These are phyloP conservation scores for Acanthamoeba sp. DNA, from an alignment of 208 protist species.

Conservation along the genomic window DNA sequence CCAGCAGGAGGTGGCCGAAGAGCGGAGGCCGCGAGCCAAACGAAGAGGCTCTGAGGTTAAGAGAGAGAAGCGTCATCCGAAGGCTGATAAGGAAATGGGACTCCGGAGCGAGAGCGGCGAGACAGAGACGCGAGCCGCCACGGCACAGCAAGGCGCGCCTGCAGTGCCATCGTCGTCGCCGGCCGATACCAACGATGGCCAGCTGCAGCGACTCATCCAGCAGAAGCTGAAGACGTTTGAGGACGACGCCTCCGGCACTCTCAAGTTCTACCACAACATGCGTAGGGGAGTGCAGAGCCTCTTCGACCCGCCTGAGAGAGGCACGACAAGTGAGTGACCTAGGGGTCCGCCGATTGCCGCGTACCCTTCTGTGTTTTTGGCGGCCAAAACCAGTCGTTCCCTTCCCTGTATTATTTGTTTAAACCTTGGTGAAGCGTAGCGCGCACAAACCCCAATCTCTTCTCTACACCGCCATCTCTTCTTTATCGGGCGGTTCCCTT, in stretches of 20 bases:
- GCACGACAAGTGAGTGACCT: no score
- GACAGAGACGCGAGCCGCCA: neutral
- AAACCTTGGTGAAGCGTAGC: no score
- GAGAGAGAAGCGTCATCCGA: neutral
- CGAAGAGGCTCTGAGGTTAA: neutral
- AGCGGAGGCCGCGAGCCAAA: neutral
- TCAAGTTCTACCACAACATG: slow-evolving; percentile 4
- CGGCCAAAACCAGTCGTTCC: no score
- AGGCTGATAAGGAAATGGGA: neutral
- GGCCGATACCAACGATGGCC: neutral
- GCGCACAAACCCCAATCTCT: no score
- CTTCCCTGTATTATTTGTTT: no score
- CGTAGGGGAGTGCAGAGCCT: neutral
- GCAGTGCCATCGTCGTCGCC: no score
- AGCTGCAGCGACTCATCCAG: neutral
- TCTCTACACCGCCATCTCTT: no score
- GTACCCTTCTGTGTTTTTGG: no score
- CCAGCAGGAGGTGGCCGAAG: neutral
- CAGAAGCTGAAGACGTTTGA: neutral
- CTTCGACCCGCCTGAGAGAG: neutral
- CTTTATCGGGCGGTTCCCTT: no score
- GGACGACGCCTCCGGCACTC: neutral
- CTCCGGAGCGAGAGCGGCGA: neutral
- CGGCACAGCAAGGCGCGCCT: no score
- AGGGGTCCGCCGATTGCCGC: no score